Base-by-base conservation (phyloP, 306 rosid species). In the Canavalia ensiformis region DNA sequence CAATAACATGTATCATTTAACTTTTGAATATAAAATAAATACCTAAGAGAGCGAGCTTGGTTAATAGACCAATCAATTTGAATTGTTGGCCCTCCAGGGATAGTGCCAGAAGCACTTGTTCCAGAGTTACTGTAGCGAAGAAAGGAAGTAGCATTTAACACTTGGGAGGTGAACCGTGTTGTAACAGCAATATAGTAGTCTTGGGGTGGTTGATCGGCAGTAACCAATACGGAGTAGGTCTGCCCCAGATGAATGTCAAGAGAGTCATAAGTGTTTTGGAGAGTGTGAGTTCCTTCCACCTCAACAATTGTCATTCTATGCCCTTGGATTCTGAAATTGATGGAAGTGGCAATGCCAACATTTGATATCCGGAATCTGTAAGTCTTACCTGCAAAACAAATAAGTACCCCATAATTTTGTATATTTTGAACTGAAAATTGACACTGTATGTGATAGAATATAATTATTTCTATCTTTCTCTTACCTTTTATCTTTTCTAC, bases 161-260 rank as follows among this genome's bases (percentile, higher is more conserved):
- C 87, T 55, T 82, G 91, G 7, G 92, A 80, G 50, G 94, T 88
- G 86, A 94, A 94, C 51, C 98, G 86, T 3, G 97, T 51, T 29
- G 97, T 86, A 67, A 72, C 89, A 37, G 91, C 97, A 54, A 94
- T 92, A 81, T 78, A 85, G 88, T 94, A 94, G 47, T 92, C 93
- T 64, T 85, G 85, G 1, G 92, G 82, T 0, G 93, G 91, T 68
- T 92, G 98, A 80, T 94, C 97, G 46, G 97, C 94, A 41, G 93
- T 90, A 47, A 94, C 92, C 86, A 94, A 76, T 2, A 94, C 97
- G 8, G 97, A 94, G 52, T 79, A 91, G 9, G 87, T 85, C 74
- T 94, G 98, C 34, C 98, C 98, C 65, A 94, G 78, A 87, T 94
- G 97, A 77, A 94, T 80, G 74, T 92, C 98, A 58, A 94, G 92